These are phyloP conservation scores for Diplodia scrobiculata DNA, from an alignment of 2,329 filamentous ascomycete genomes.

Conservation along the genomic window DNA sequence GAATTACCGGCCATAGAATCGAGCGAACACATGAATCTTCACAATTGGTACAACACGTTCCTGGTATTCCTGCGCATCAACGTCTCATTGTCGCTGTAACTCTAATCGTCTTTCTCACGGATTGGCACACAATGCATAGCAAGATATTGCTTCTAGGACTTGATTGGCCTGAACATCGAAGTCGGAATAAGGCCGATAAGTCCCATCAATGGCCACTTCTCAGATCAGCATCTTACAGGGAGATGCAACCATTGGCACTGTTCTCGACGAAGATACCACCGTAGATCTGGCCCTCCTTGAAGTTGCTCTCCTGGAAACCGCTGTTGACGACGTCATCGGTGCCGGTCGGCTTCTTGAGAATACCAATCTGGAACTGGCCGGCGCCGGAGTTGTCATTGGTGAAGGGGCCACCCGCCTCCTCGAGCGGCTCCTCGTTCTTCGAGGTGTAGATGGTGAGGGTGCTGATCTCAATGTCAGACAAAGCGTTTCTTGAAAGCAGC, in stretches of 20 bases:
- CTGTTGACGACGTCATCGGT: conserved; percentile 44
- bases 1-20: conserved; percentile 2
- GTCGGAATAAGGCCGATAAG: background rate
- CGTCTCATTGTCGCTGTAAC: background rate
- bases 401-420: conserved; percentile 51
- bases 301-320: conserved; percentile 41
- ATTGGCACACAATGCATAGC: background rate
- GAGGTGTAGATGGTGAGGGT: conserved; percentile 63
- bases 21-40: conserved; percentile 2
- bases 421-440: conserved; percentile 49
- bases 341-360: conserved; percentile 63
- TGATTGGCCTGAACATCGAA: background rate
- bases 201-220: background rate
- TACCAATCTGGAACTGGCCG: conserved; percentile 64
- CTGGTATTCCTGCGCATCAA: background rate
- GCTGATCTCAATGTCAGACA: conserved; percentile 40
- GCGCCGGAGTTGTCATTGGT: conserved; percentile 58
- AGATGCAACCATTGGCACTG: conserved; percentile 41
- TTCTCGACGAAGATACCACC: conserved; percentile 47
- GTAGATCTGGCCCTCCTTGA: conserved; percentile 47
- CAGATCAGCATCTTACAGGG: conserved; percentile 33
- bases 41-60: background rate
- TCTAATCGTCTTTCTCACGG: background rate
- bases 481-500: background rate
- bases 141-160: background rate